Conservation (phyloP, 73 alveolate genomes). For the Tetrahymena malaccensis region DNA sequence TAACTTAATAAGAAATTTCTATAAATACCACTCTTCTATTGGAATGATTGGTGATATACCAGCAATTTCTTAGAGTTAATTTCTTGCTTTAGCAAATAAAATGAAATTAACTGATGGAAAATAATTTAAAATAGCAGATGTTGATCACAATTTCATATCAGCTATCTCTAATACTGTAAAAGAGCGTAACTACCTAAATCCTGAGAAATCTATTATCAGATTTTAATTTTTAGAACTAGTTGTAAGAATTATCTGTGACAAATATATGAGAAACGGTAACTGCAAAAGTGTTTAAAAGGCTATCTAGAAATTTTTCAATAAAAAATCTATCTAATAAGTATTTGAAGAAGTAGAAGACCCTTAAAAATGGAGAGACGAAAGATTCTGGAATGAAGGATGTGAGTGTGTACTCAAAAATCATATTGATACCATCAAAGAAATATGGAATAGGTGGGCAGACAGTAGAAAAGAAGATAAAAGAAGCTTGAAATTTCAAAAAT, state of each 20-base stretch:
- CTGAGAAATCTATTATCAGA: constrained; percentile 43
- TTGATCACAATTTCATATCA: not conserved
- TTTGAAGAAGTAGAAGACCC: not conserved
- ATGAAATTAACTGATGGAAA: not conserved
- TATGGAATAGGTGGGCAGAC: constrained; percentile 63
- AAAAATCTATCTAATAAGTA: not conserved
- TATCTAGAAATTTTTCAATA: not conserved
- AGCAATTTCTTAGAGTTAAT: not conserved
- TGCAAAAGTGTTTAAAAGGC: not conserved
- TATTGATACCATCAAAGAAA: constrained; percentile 61
- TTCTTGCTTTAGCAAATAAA: not conserved
- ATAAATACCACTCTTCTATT: constrained; percentile 17
- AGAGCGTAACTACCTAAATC: constrained; percentile 40
- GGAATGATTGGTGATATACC: constrained; percentile 7
- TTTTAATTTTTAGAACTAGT: constrained; percentile 53
- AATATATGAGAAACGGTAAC: constrained; percentile 27
- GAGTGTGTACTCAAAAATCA: constrained; percentile 66
- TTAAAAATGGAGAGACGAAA: not conserved
- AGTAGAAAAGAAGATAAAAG: constrained; percentile 44
- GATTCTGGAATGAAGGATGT: constrained; percentile 72
- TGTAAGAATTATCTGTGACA: constrained; percentile 47
- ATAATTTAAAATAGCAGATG: not conserved
- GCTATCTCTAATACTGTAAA: constrained; percentile 16
- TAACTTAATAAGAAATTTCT: not conserved
- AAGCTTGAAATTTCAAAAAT: constrained; percentile 3